These are phyloP conservation scores for Thermothielavioides terrestris DNA, from an alignment of 495 filamentous ascomycete species.

Conservation along the genomic window DNA sequence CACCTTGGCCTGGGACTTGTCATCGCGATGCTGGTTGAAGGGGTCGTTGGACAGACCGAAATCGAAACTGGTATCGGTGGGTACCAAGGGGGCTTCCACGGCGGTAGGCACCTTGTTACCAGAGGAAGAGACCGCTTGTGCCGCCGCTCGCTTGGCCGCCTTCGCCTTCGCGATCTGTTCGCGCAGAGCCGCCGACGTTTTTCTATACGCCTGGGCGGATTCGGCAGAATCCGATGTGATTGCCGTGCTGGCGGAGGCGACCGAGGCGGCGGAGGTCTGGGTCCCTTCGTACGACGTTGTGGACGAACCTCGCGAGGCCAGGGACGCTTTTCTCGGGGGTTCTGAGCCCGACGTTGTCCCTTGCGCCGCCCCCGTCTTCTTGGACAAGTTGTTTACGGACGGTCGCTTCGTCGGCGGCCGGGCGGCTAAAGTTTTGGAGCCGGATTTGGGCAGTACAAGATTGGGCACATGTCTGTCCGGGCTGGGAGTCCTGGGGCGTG, in stretches of 20 bases:
- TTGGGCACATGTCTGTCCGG: constrained; percentile 29
- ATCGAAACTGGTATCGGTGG: constrained; percentile 45
- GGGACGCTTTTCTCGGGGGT: constrained; percentile 31
- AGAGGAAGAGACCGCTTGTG: constrained; percentile 30
- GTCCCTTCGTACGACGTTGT: constrained; percentile 42
- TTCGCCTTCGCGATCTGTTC: constrained; percentile 93
- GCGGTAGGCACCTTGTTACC: constrained; percentile 1
- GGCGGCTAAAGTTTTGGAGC: constrained; percentile 42
- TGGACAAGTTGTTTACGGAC: constrained; percentile 46
- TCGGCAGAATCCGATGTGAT: constrained; percentile 31
- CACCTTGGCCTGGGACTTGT: constrained; percentile 50
- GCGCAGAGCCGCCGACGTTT: constrained; percentile 71
- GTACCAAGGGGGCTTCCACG: constrained; percentile 37
- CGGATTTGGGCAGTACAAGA: constrained; percentile 29
- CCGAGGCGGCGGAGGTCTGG: constrained; percentile 28
- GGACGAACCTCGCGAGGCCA: constrained; percentile 38
- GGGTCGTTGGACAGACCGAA: constrained; percentile 51
- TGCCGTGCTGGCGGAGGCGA: constrained; percentile 29
- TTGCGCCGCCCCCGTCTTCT: constrained; percentile 41
- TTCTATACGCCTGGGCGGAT: constrained; percentile 37
- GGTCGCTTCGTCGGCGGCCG: constrained; percentile 46
- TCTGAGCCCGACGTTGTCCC: constrained; percentile 27
- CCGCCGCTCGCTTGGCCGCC: constrained; percentile 62
- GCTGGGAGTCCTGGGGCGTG: constrained; percentile 33
- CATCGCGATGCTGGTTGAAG: constrained; percentile 56